Evolutionary conservation across 305 asterid genomes (phyloP), one percentile per base, ranked within the genome.

Genomic region (Striga hermonthica): DNA sequence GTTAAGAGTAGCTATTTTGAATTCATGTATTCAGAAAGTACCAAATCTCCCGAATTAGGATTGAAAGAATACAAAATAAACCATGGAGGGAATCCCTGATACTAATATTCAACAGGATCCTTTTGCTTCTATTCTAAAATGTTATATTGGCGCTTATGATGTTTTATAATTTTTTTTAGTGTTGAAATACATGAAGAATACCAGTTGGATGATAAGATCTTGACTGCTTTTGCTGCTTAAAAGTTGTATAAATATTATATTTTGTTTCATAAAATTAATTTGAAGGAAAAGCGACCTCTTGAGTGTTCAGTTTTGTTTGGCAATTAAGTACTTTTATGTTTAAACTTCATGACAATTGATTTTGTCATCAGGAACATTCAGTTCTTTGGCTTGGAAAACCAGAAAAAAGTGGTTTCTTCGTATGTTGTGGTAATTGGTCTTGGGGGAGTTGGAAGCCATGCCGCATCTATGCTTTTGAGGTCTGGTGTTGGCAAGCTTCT

Each of bases 391-490:
- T 75, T 83, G 68, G 96, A 87, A 69, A 72, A 85, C 70, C 95
- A 89, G 77, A 82, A 75, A 78, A 92, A 80, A 73, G 95, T 90
- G 67, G 88, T 85, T 61, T 82, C 81, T 64, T 89, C 97, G 37
- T 92, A 80, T 76, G 96, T 90, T 58, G 96, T 93, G 77, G 89
- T 93, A 62, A 88, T 93, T 85, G 97, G 99, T 66, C 99, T 93
- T 73, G 97, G 99, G 54, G 99, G 99, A 69, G 97, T 93, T 65
- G 97, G 99, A 65, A 93, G 99, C 72, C 99, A 93, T 84, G 99
- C 99, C 71, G 99, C 99, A 37, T 80, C 91, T 68, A 93, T 90
- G 99, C 97, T 93, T 80, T 83, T 90, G 84, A 83, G 99, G 72
- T 90, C 97, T 13, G 96, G 99, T 38, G 89, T 90, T 15, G 95